phyloP scores from a whole-genome alignment of 306 rosid genomes.

The Cicer bijugum region DNA sequence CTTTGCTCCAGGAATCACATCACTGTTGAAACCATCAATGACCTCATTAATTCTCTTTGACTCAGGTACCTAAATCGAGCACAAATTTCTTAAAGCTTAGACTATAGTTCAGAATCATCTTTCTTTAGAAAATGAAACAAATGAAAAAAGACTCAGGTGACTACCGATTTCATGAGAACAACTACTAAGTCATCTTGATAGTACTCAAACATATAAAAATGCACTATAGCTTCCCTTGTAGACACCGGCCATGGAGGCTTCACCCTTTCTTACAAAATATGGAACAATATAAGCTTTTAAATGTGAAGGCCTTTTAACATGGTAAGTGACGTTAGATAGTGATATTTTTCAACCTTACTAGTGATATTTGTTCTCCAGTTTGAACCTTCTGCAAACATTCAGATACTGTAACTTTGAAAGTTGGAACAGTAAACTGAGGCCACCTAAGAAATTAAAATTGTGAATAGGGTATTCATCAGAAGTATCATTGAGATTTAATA shows the following conservation, averaged over 20 bases:
- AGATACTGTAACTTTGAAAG: conserved; percentile 67
- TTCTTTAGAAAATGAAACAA: not conserved
- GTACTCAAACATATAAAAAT: conserved; percentile 84
- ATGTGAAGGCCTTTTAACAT: conserved; percentile 36
- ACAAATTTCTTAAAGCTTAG: conserved; percentile 38
- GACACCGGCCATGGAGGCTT: conserved; percentile 95
- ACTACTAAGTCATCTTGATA: conserved; percentile 77
- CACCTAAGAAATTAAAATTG: conserved; percentile 67
- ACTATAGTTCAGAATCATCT: conserved; percentile 17
- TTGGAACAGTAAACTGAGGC: conserved; percentile 79
- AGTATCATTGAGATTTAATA: conserved; percentile 31
- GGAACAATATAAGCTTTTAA: conserved; percentile 51
- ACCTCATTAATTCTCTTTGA: conserved; percentile 45
- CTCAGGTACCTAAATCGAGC: conserved; percentile 62
- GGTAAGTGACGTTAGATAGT: not conserved
- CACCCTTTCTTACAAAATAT: conserved; percentile 86
- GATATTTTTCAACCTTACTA: conserved; percentile 66
- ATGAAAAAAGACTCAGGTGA: conserved; percentile 8
- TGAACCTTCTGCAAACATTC: conserved; percentile 71
- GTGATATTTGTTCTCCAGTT: conserved; percentile 73
- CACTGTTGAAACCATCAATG: conserved; percentile 57
- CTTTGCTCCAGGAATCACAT: conserved; percentile 66
- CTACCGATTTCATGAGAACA: conserved; percentile 82
- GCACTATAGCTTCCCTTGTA: conserved; percentile 80
- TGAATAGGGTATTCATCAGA: conserved; percentile 28